These are phyloP conservation scores for Ganoderma sinense DNA, from an alignment of 1,284 basidiomycete species.

Conservation along the genomic window DNA sequence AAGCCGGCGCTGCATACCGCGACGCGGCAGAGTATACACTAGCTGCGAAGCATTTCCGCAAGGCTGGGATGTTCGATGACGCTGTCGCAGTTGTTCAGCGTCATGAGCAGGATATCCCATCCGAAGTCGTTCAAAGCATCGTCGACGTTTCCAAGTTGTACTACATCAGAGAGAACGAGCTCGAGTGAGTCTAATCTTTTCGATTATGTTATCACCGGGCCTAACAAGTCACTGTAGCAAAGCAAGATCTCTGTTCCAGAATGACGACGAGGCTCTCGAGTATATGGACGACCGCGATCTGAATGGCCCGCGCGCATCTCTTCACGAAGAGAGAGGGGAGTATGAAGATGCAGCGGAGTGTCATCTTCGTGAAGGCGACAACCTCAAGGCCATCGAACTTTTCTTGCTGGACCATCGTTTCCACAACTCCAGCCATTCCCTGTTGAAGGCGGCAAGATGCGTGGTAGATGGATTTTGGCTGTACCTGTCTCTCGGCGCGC, in stretches of 20 bases:
- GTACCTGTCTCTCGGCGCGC: constrained; percentile 18
- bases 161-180: constrained; percentile 53
- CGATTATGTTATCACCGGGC: too few species aligned
- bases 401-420: constrained; percentile 47
- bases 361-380: constrained; percentile 57
- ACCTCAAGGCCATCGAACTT: constrained; percentile 54
- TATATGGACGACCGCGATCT: constrained; percentile 66
- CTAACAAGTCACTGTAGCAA: constrained; percentile 44
- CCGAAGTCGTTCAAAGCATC: constrained; percentile 49
- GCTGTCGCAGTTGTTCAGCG: constrained; percentile 55
- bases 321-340: constrained; percentile 54
- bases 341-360: constrained; percentile 62
- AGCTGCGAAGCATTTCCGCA: constrained; percentile 56
- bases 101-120: constrained; percentile 42
- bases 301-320: constrained; percentile 54
- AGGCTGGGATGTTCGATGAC: constrained; percentile 57
- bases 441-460: constrained; percentile 31
- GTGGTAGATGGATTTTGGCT: constrained; percentile 40
- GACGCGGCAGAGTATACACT: constrained; percentile 45
- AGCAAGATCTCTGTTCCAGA: constrained; percentile 55
- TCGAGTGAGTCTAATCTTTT: constrained; percentile 47
- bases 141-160: constrained; percentile 57
- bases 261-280: constrained; percentile 59
- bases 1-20: constrained; percentile 41
- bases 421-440: constrained; percentile 7